phyloP scores from a whole-genome alignment of 2,329 filamentous ascomycete genomes.

The Lasiodiplodia sp. region DNA sequence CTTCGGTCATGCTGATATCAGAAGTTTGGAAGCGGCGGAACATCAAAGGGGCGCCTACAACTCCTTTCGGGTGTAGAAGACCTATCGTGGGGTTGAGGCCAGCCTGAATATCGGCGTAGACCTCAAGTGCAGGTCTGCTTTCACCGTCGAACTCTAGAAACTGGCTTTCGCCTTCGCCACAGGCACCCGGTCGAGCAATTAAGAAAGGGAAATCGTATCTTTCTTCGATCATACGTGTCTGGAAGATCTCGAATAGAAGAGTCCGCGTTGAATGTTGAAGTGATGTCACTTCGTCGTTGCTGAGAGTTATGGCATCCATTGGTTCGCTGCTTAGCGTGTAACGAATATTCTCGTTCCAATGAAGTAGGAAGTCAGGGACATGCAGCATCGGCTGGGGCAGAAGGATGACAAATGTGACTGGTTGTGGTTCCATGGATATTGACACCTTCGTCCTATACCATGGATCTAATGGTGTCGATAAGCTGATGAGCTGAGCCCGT shows the following conservation, averaged over 20 bases:
- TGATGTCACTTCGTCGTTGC: slow-evolving; percentile 33
- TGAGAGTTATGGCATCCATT: slow-evolving; percentile 31
- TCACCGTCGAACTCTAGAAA: not conserved
- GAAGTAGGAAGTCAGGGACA: slow-evolving; percentile 36
- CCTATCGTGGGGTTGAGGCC: slow-evolving; percentile 26
- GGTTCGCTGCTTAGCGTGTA: slow-evolving; percentile 36
- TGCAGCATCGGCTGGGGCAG: slow-evolving; percentile 36
- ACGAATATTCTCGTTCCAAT: slow-evolving; percentile 42
- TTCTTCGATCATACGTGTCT: slow-evolving; percentile 35
- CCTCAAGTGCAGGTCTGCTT: slow-evolving; percentile 29
- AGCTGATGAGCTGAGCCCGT: not conserved
- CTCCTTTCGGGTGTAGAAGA: not conserved
- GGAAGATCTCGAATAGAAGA: slow-evolving; percentile 38
- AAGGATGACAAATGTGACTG: slow-evolving; percentile 37
- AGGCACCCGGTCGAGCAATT: slow-evolving; percentile 34
- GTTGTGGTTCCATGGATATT: slow-evolving; percentile 17
- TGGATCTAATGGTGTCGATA: not conserved
- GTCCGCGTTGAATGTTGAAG: slow-evolving; percentile 39
- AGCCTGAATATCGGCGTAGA: slow-evolving; percentile 31
- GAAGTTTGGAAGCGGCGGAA: slow-evolving; percentile 2
- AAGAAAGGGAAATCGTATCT: slow-evolving; percentile 42
- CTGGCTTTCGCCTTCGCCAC: not conserved
- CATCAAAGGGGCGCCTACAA: not conserved
- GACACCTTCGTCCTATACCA: slow-evolving; percentile 15
- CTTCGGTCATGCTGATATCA: slow-evolving; percentile 9